These are phyloP conservation scores for Epichloe uncinata DNA, from an alignment of 2,329 filamentous ascomycete genomes.

Conservation along the genomic window DNA sequence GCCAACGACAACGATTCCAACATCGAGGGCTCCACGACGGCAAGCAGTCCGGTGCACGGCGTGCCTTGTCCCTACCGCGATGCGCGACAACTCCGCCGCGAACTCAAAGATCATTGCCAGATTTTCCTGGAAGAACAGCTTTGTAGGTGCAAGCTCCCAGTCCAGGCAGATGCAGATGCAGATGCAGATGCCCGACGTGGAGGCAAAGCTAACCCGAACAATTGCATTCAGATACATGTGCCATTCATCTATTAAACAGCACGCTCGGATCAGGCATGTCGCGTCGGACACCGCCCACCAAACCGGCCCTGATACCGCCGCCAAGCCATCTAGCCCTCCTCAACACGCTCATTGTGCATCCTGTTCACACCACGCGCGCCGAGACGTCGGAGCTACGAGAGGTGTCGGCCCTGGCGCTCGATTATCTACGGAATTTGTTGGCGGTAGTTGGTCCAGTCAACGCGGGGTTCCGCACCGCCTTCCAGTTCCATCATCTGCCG, in stretches of 20 bases:
- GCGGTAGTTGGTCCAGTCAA: slow-evolving; percentile 54
- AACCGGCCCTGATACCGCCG: slow-evolving; percentile 50
- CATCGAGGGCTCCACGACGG: slow-evolving; percentile 19
- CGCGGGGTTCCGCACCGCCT: slow-evolving; percentile 56
- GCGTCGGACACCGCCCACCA: slow-evolving; percentile 12
- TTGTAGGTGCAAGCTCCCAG: slow-evolving; percentile 30
- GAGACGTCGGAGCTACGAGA: slow-evolving; percentile 45
- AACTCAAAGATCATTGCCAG: slow-evolving; percentile 51
- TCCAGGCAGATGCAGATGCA: background rate
- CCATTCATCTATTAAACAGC: slow-evolving; percentile 50
- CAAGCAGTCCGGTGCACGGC: slow-evolving; percentile 21
- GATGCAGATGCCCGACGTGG: background rate
- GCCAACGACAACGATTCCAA: slow-evolving; percentile 17
- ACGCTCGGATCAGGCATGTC: slow-evolving; percentile 42
- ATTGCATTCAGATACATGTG: slow-evolving; percentile 20
- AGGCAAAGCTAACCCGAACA: background rate
- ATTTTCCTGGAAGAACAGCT: slow-evolving; percentile 67
- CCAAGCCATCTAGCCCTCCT: slow-evolving; percentile 62
- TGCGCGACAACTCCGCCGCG: slow-evolving; percentile 43
- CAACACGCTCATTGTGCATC: slow-evolving; percentile 73
- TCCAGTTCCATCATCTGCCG: slow-evolving; percentile 42
- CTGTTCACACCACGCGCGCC: slow-evolving; percentile 61
- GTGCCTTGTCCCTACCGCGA: slow-evolving; percentile 33
- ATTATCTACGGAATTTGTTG: slow-evolving; percentile 56
- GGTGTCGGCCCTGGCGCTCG: slow-evolving; percentile 52